Conservation (phyloP, 202 grass and related monocot genomes). For the Digitaria exilis region DNA sequence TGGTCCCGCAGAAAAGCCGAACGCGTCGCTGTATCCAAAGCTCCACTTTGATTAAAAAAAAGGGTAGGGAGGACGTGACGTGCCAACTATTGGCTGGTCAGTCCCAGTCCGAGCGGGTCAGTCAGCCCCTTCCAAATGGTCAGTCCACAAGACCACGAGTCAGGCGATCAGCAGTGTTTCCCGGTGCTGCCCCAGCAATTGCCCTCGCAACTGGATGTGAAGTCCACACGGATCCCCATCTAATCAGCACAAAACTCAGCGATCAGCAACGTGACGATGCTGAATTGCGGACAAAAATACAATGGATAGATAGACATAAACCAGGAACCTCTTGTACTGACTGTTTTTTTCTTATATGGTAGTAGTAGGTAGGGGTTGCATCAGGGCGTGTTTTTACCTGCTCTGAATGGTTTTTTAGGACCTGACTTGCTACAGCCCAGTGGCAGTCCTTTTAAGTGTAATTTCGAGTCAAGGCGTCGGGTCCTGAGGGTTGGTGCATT, state of each 20-base stretch:
- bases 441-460: too few relatives aligned
- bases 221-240: too few relatives aligned
- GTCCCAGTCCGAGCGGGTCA: neutral
- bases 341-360: too few relatives aligned
- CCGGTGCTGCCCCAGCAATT: conserved; percentile 8
- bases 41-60: too few relatives aligned
- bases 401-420: neutral
- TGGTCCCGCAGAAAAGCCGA: neutral
- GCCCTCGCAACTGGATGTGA: neutral
- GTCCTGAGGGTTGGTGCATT: neutral
- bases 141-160: neutral
- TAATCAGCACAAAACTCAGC: too few relatives aligned
- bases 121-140: conserved; percentile 29
- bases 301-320: too few relatives aligned
- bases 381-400: neutral
- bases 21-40: neutral
- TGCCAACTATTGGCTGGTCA: neutral
- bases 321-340: too few relatives aligned
- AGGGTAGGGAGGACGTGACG: too few relatives aligned
- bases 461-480: neutral
- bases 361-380: too few relatives aligned
- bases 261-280: too few relatives aligned
- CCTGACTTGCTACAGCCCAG: neutral
- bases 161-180: neutral
- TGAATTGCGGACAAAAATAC: too few relatives aligned